These are phyloP conservation scores for Pelargonium myrrhifolium DNA, from an alignment of 441 rosid genomes.

Conservation along the genomic window DNA sequence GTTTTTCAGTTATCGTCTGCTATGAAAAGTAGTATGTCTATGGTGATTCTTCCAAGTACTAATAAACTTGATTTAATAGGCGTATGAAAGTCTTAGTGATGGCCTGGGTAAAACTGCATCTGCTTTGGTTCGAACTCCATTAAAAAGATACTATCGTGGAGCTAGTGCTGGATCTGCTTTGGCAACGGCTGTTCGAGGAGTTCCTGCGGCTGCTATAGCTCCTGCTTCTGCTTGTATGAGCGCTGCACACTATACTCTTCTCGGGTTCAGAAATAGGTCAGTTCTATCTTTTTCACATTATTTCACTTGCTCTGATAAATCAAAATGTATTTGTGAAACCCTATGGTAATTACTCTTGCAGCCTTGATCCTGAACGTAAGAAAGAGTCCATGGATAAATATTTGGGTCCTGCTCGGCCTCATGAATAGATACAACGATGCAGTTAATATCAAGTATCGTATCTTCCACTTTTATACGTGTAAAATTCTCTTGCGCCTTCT, in stretches of 20 bases:
- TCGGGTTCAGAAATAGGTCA: conserved; percentile 90
- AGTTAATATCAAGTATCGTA: conserved; percentile 7
- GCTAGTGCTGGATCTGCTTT: conserved; percentile 80
- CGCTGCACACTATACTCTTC: conserved; percentile 72
- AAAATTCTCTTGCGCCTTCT: conserved; percentile 6
- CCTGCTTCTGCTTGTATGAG: conserved; percentile 85
- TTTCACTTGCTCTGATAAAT: background rate
- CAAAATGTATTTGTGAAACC: background rate
- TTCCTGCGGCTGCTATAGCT: conserved; percentile 94
- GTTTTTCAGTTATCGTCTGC: background rate
- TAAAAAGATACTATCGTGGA: conserved; percentile 80
- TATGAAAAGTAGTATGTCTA: background rate
- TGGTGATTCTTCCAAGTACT: conserved; percentile 5
- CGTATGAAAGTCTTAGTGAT: conserved; percentile 73
- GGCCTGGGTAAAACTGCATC: conserved; percentile 89
- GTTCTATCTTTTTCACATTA: conserved; percentile 16
- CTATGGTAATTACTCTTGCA: conserved; percentile 30
- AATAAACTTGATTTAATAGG: conserved; percentile 42
- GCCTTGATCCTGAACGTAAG: conserved; percentile 97
- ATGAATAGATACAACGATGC: conserved; percentile 26
- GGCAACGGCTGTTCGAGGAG: conserved; percentile 69
- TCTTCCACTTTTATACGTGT: background rate
- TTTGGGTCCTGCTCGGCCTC: conserved; percentile 54
- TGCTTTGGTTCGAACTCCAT: conserved; percentile 75
- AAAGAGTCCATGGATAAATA: conserved; percentile 95